Base-by-base conservation (phyloP, 2,329 filamentous ascomycete genomes). In the Claviceps lovelessii region DNA sequence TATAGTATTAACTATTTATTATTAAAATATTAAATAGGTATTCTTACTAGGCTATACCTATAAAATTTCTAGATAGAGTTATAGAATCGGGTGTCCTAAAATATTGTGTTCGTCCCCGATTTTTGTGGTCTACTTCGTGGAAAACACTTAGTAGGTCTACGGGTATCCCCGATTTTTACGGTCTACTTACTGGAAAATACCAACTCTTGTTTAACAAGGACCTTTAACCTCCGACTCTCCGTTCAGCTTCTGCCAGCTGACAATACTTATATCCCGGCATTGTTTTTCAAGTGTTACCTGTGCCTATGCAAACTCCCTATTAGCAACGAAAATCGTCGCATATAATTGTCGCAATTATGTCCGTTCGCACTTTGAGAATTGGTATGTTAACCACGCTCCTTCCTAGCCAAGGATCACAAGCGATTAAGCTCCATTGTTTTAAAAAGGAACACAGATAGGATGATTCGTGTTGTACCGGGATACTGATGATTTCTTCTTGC, bases 321-420 rank as follows among this genome's bases (percentile, higher is more conserved):
- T 41, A n/a, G 15, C 39, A n/a, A 41, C 39, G 15, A 41, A 41
- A 7, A 41, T n/a, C 6, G 7, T n/a, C 15, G 15, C 15, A 17
- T n/a, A 17, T 41, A 1, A 41, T 9, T 41, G 29, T 48, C 56
- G 55, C 59, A 61, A 66, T 55, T 56, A 72, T 72, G 70, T 69
- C 70, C 53, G 58, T 71, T 57, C 71, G 70, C 61, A 72, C 70
- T 37, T 68, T 72, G 50, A 67, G 67, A 68, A 73, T 73, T 54
- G 70, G 70, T 73, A 11, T 35, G 23, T 29, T 15, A 7, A 15
- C 9, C 8, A 13, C 9, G 8, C 28, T 10, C 28, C 8, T 23
- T 10, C 17, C 19, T 11, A 49, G 17, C 17, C 11, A 33, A 35
- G n/a, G 4, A 35, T 13, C 10, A 15, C 2, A 19, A 23, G 23